Base-by-base conservation (phyloP, 1,284 basidiomycete genomes). In the Sphaerobolus stellatus region DNA sequence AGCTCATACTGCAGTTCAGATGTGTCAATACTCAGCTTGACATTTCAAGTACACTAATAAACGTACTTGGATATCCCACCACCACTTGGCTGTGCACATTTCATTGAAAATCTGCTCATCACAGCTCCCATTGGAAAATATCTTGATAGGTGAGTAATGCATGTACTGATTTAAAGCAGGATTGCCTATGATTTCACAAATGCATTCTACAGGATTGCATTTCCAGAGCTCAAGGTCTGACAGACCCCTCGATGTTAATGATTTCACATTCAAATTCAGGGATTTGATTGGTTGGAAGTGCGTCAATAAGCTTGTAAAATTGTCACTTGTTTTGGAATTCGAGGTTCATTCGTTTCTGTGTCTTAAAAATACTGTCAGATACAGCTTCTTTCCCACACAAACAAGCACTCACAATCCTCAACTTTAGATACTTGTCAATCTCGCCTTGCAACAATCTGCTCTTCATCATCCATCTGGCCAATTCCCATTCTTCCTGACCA, bases 181-280 rank as follows among this genome's bases (percentile, higher is more conserved):
- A 52, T 73, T 71, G 0, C 67, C 60, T 5, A 75, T 64, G 0
- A 74, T 51, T 44, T 74, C 67, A 2, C 50, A 33, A 11, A 73
- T 59, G 33, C 64, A 66, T 31, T 68, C 65, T 0, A 73, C 60
- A 24, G 68, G 66, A 50, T 74, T 59, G 0, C 66, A 43, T 4
- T 41, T 24, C 71, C 70, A 73, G 0, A 71, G 44, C 44, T 72
- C 65, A 1, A 69, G 40, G 8, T 60, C 58, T 45, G 63, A 64
- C 0, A 18, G 44, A 24, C 59, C 68, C 69, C 1, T 24, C 41
- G 6, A 66, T 45, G 11, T 61, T 57, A 27, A 70, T 43, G 7
- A 46, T 51, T 7, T 64, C 47, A 22, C 54, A 51, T 9, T 38
- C 18, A 62, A 65, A 66, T 5, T 22, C 24, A 2, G 57, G 55